These are phyloP conservation scores for Leccinellum luteum DNA, from an alignment of 768 basidiomycete genomes.

Conservation along the genomic window DNA sequence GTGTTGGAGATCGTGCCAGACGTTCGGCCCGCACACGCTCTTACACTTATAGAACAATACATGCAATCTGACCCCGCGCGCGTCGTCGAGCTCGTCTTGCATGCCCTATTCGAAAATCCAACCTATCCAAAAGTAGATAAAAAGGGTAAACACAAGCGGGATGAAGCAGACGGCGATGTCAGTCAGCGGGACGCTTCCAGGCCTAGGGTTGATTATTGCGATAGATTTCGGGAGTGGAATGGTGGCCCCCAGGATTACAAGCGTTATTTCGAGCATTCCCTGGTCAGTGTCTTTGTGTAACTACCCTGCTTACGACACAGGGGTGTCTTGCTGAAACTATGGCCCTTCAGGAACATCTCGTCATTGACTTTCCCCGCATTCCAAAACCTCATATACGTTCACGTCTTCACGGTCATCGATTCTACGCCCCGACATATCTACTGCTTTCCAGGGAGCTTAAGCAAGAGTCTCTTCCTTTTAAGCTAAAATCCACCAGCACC, in stretches of 20 bases:
- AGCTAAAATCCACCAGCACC: constrained; percentile 33
- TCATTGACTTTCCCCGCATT: constrained; percentile 54
- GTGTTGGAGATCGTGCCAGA: constrained; percentile 72
- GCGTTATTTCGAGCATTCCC: constrained; percentile 51
- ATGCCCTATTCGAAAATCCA: constrained; percentile 60
- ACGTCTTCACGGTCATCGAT: constrained; percentile 34
- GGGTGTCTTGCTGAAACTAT: background rate
- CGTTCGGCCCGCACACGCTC: constrained; percentile 55
- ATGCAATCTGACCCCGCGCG: constrained; percentile 32
- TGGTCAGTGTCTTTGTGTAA: constrained; percentile 37
- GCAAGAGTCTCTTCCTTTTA: constrained; percentile 35
- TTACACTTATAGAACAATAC: constrained; percentile 45
- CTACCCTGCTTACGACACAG: background rate
- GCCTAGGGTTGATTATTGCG: constrained; percentile 53
- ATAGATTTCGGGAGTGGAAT: constrained; percentile 40
- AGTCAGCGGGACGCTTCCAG: constrained; percentile 32
- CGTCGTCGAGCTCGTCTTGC: constrained; percentile 54
- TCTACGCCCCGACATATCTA: constrained; percentile 70
- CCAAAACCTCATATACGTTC: constrained; percentile 53
- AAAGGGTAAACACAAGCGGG: constrained; percentile 45
- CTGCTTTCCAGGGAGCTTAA: constrained; percentile 40
- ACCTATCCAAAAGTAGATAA: constrained; percentile 54
- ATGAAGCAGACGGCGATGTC: constrained; percentile 27
- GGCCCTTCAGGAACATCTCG: constrained; percentile 46
- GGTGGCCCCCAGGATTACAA: constrained; percentile 48